Base-by-base conservation (phyloP, 1,139 yeast species). In the Geotrichum europaeum region DNA sequence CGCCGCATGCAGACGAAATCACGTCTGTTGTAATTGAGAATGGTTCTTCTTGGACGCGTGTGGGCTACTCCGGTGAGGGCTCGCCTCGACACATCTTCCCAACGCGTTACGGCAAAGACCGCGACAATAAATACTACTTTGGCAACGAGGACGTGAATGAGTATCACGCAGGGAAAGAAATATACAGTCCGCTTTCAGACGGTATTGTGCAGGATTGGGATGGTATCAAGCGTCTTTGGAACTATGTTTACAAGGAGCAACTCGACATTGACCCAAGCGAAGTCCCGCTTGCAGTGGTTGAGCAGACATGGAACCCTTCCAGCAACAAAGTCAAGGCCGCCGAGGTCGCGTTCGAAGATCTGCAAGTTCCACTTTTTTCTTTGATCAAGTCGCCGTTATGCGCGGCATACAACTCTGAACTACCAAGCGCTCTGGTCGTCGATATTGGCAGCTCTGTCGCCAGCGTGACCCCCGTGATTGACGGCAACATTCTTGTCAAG, bases 41-140 rank as follows among this genome's bases (percentile, higher is more conserved):
- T 1, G 98, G 99, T 36, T 86, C 97, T 12, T 83, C 81, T 64
- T 77, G 83, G 64, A 91, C 97, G 10, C 84, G 95, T 62, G 84
- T 89, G 34, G 99, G 99, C 1, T 90, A 84, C 70, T 94, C 98
- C 2, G 99, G 99, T 20, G 96, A 92, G 64, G 96, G 90, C 69
- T 79, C 83, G 63, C 99, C 99, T 15, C 84, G 86, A 64, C 77
- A 86, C 12, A 82, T 87, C 32, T 75, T 87, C 9, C 92, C 97
- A 2, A 88, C 97, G 1, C 72, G 66, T 24, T 78, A 76, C 64
- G 78, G 74, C 53, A 68, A 68, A 54, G 66, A 64, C 56, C 66
- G 40, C n/a, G 65, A 65, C 32, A 61, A 58, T 30, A 61, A 64
- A 43, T 64, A 64, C 55, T 64, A 64, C 53, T 72, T 72, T 62